phyloP scores from a whole-genome alignment of 495 filamentous ascomycete species.

The Penicillium cosmopolitanum region DNA sequence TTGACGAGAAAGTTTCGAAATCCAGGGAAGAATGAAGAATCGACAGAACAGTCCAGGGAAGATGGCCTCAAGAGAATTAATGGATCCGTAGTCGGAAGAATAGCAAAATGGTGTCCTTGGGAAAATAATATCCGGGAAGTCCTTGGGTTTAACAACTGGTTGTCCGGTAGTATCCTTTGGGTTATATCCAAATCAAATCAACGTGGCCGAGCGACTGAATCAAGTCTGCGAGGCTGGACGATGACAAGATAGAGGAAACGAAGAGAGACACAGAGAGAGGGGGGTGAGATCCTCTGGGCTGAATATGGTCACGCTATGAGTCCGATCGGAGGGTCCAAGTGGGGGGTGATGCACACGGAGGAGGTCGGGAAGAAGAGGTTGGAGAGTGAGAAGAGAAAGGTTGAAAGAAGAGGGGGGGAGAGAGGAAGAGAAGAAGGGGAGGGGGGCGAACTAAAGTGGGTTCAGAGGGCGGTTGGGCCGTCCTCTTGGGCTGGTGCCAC shows the following conservation, averaged over 20 bases:
- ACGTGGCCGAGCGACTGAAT: constrained; percentile 18
- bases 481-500: constrained; percentile 50
- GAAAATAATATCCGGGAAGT: constrained; percentile 24
- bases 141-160: constrained; percentile 27
- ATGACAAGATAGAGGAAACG: constrained; percentile 14
- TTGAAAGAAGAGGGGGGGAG: constrained; percentile 20
- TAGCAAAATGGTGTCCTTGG: constrained; percentile 23
- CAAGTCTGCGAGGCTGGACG: constrained; percentile 22
- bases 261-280: constrained; percentile 11
- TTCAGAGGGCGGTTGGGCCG: constrained; percentile 45
- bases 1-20: constrained; percentile 12
- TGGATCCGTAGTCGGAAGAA: constrained; percentile 21
- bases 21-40: constrained; percentile 23
- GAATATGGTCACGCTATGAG: constrained; percentile 31
- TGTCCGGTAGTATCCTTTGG: constrained; percentile 21
- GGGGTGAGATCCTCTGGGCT: constrained; percentile 17
- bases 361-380: constrained; percentile 14
- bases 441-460: constrained; percentile 33
- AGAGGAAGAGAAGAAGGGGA: constrained; percentile 15
- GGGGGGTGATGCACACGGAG: constrained; percentile 4
- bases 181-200: constrained; percentile 12
- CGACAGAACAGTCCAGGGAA: constrained; percentile 26
- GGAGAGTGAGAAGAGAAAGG: constrained; percentile 22
- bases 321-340: constrained; percentile 9
- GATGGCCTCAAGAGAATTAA: constrained; percentile 26